phyloP scores from a whole-genome alignment of 495 filamentous ascomycete species.

The Xylaria telfairii region DNA sequence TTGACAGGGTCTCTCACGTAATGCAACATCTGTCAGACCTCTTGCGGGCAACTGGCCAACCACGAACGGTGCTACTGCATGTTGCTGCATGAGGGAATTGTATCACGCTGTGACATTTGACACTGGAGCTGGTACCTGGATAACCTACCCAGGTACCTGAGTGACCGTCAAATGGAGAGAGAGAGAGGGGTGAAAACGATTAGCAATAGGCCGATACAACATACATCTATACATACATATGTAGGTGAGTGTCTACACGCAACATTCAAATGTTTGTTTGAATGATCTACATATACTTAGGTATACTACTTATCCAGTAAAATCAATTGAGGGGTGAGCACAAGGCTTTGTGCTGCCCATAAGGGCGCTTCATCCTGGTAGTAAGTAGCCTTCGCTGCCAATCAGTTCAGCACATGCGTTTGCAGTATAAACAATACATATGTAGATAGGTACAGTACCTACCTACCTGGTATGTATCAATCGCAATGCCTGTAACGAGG shows the following conservation, averaged over 20 bases:
- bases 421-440: too few relatives aligned
- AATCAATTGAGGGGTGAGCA: not conserved
- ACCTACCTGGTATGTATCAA: too few relatives aligned
- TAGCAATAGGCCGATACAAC: not conserved
- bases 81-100: slow-evolving; percentile 26
- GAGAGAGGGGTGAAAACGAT: not conserved
- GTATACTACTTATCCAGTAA: too few relatives aligned
- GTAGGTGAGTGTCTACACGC: not conserved
- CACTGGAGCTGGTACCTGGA: not conserved
- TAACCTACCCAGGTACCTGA: not conserved
- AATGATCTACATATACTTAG: too few relatives aligned
- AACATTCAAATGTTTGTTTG: too few relatives aligned
- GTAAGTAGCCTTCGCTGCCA: too few relatives aligned
- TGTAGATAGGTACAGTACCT: too few relatives aligned
- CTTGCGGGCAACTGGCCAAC: not conserved
- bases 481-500: not conserved
- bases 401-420: slow-evolving; percentile 14
- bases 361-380: too few relatives aligned
- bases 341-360: not conserved
- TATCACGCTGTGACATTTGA: slow-evolving; percentile 18
- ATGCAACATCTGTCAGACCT: slow-evolving; percentile 19
- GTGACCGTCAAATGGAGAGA: not conserved
- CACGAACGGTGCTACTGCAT: slow-evolving; percentile 7
- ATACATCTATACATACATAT: not conserved
- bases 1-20: not conserved